Conservation (phyloP, 257 asterid genomes). For the Jacaranda mimosifolia region DNA sequence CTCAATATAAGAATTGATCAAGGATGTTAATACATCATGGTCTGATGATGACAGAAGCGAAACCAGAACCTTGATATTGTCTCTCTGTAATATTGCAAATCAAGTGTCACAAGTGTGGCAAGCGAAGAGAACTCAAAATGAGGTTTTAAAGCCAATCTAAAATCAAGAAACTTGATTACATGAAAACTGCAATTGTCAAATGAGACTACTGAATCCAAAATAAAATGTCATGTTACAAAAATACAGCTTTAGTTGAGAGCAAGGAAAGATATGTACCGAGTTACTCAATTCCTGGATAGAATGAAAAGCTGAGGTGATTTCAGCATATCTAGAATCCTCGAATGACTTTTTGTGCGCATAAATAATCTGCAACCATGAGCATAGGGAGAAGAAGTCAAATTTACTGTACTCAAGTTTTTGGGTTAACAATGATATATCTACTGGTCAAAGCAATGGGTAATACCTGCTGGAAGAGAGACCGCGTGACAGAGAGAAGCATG, state of each 20-base stretch:
- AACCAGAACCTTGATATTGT: slow-evolving; percentile 48
- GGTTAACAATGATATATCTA: slow-evolving; percentile 26
- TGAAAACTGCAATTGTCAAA: neutral
- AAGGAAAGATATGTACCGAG: slow-evolving; percentile 49
- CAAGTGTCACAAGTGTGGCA: slow-evolving; percentile 19
- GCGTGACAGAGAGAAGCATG: slow-evolving; percentile 69
- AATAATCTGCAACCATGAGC: slow-evolving; percentile 57
- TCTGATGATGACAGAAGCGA: slow-evolving; percentile 68
- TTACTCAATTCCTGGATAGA: slow-evolving; percentile 38
- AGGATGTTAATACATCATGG: slow-evolving; percentile 62
- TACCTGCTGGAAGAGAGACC: slow-evolving; percentile 86
- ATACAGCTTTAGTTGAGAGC: slow-evolving; percentile 15
- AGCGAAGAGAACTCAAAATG: slow-evolving; percentile 2
- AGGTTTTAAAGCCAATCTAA: slow-evolving; percentile 1
- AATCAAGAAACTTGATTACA: slow-evolving; percentile 19
- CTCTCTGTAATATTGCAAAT: slow-evolving; percentile 48
- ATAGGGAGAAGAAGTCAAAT: slow-evolving; percentile 26
- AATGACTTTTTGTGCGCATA: slow-evolving; percentile 77
- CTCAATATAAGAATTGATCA: slow-evolving; percentile 59
- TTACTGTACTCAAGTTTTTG: slow-evolving; percentile 9
- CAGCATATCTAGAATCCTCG: slow-evolving; percentile 54
- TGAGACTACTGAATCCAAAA: neutral
- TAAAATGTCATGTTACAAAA: neutral
- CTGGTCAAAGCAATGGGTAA: slow-evolving; percentile 17
- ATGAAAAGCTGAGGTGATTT: slow-evolving; percentile 57